These are phyloP conservation scores for Trichopus zeylanicus DNA, from an alignment of 116 monocot genomes.

Conservation along the genomic window DNA sequence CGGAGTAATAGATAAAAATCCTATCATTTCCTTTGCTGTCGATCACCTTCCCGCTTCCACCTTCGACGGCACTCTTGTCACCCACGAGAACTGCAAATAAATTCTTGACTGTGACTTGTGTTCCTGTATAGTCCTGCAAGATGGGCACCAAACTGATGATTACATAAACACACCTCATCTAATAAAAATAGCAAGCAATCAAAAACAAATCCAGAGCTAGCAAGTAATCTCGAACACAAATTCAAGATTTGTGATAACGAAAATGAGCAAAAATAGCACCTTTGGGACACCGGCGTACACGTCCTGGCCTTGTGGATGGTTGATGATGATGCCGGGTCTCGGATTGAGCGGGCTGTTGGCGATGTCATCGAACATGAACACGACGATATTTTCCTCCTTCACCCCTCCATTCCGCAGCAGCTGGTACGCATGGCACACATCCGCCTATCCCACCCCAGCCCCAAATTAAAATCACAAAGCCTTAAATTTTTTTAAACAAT, in stretches of 20 bases:
- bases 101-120: slow-evolving; percentile 51
- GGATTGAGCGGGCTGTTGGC: slow-evolving; percentile 74
- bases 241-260: background rate
- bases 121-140: slow-evolving; percentile 70
- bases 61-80: slow-evolving; percentile 45
- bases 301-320: slow-evolving; percentile 62
- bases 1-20: slow-evolving; percentile 85
- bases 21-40: slow-evolving; percentile 71
- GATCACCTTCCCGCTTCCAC: slow-evolving; percentile 86
- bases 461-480: background rate
- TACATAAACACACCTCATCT: too few relatives aligned
- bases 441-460: slow-evolving; percentile 36
- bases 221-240: background rate
- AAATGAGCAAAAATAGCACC: slow-evolving; percentile 18
- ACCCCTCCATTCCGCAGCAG: slow-evolving; percentile 62
- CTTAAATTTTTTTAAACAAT: too few relatives aligned
- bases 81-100: slow-evolving; percentile 69
- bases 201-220: background rate
- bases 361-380: slow-evolving; percentile 92
- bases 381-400: slow-evolving; percentile 88
- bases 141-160: background rate
- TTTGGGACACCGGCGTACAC: slow-evolving; percentile 87
- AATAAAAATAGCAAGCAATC: too few relatives aligned
- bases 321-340: slow-evolving; percentile 63
- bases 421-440: slow-evolving; percentile 93